Conservation (phyloP, 1,284 basidiomycete genomes). For the Cryptococcus floricola region DNA sequence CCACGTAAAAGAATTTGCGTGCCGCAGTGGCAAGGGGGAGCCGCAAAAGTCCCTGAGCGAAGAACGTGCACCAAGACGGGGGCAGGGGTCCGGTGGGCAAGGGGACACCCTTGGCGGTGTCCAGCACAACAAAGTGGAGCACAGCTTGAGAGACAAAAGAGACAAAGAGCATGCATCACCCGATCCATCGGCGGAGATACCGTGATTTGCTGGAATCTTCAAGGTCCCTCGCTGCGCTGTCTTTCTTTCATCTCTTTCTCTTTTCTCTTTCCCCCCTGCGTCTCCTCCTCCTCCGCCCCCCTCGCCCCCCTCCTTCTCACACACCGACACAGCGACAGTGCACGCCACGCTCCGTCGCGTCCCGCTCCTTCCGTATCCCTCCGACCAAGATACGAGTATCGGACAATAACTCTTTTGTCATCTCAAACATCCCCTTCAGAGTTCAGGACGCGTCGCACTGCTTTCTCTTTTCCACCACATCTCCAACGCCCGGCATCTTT, state of each 20-base stretch:
- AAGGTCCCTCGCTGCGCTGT: neutral
- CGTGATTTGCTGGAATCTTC: neutral
- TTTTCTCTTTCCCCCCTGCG: neutral
- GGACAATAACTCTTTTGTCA: too few relatives aligned
- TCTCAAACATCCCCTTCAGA: too few relatives aligned
- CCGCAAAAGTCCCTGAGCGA: neutral
- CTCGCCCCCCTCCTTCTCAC: neutral
- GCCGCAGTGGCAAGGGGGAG: too few relatives aligned
- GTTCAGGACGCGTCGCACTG: too few relatives aligned
- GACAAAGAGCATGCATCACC: neutral
- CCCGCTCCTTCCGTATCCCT: neutral
- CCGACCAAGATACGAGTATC: too few relatives aligned
- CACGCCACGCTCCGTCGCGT: neutral
- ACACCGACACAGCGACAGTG: neutral
- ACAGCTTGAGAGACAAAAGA: neutral
- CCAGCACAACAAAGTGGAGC: neutral
- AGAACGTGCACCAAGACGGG: neutral
- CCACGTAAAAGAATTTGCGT: too few relatives aligned
- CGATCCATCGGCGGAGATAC: neutral
- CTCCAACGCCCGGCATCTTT: too few relatives aligned
- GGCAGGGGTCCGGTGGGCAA: neutral
- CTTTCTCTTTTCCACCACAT: too few relatives aligned
- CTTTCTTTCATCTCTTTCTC: neutral
- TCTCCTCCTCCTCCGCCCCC: neutral
- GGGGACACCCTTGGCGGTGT: neutral